Base-by-base conservation (phyloP, 2,329 filamentous ascomycete genomes). In the Aspergillus sp. region DNA sequence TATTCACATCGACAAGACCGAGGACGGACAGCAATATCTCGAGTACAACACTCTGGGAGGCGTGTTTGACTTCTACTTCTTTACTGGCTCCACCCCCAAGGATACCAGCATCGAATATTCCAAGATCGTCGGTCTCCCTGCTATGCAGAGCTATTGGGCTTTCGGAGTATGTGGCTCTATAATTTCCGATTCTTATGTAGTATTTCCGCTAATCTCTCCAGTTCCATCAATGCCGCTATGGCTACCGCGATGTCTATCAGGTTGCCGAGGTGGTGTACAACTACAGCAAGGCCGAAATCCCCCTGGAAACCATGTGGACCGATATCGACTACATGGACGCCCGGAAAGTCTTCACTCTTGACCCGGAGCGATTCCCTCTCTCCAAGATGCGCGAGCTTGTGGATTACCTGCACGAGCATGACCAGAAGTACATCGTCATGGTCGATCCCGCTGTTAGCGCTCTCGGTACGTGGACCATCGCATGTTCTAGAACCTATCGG, bases 11-110 rank as follows among this genome's bases (percentile, higher is more conserved):
- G 81, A 90, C 66, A 81, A 84, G 57, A 82, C 81, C 1, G 71
- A 76, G 4, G 69, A 77, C 20, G 76, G 79, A 6, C 78, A 81
- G 5, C 85, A 92, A 65, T 90, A 86, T 53, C 79, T 94, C 4
- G 88, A 92, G 70, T 94, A 92, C 73, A 90, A 92, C 67, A 83
- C 84, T 1, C 78, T 93, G 0, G 89, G 89, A 5, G 89, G 90
- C 9, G 80, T 92, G 17, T 66, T 94, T 2, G 90, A 93, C 68
- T 82, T 88, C 47, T 87, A 87, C 64, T 87, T 88, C 63, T 62
- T 87, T 9, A 77, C 82, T 7, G 85, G 85, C 0, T 81, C 83
- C 0, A 77, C 74, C 0, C 82, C 85, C 0, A 71, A 81, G 36
- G 80, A 84, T 10, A 82, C 86, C 0, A 75, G 82, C 10, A 73